Evolutionary conservation across 345 rosid genomes (phyloP).

Genomic region (Salix udensis): DNA sequence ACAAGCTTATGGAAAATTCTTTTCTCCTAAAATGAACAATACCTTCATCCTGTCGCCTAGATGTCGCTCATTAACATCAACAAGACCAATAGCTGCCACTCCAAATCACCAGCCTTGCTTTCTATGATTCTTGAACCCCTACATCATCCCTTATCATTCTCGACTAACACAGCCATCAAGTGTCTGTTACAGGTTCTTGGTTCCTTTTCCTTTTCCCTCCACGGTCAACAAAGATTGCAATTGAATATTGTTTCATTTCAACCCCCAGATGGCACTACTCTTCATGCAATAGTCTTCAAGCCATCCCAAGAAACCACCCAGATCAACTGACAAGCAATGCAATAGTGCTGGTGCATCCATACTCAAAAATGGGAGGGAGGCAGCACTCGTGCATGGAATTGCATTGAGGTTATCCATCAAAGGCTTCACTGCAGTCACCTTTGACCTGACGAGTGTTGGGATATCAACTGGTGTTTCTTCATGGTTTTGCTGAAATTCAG

Average conservation of each 20-base stretch:
- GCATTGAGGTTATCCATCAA: conserved; percentile 11
- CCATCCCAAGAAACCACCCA: conserved; percentile 9
- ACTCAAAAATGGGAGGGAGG: conserved; percentile 18
- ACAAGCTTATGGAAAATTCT: no score
- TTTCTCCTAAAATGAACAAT: no score
- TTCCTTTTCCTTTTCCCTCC: not conserved
- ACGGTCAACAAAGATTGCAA: not conserved
- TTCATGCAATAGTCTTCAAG: conserved; percentile 18
- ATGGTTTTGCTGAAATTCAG: conserved; percentile 18
- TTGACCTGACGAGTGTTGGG: conserved; percentile 30
- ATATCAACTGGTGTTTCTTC: conserved; percentile 19
- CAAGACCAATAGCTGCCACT: no score
- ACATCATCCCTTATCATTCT: no score
- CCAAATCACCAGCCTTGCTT: no score
- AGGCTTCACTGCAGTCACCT: conserved; percentile 18
- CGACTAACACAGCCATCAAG: no score
- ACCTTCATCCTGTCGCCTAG: no score
- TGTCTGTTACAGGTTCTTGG: not conserved
- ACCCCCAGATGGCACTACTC: conserved; percentile 11
- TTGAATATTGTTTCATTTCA: not conserved
- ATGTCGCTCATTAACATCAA: no score
- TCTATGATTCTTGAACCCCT: no score
- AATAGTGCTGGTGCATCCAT: conserved; percentile 24
- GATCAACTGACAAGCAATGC: not conserved
- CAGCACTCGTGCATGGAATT: conserved; percentile 20